Percentiles rank a stretch among this genome's conserved stretches.
phyloP scores from a whole-genome alignment of 768 basidiomycete genomes.

The Leccinum subtestaceum region DNA sequence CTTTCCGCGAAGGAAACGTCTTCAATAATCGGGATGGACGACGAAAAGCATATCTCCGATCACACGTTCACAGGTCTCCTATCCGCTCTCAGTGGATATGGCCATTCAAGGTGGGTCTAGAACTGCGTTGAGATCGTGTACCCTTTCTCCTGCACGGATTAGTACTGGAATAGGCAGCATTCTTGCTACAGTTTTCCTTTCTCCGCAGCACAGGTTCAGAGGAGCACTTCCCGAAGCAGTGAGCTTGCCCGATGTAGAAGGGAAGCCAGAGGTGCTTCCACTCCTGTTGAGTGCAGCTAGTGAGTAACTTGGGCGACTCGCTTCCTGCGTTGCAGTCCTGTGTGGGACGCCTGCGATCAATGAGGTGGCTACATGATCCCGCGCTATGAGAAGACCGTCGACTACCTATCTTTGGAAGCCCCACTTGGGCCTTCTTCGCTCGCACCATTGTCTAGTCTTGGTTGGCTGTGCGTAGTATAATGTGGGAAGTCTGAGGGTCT shows the following conservation, averaged over 20 bases:
- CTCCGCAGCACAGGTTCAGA: constrained; percentile 16
- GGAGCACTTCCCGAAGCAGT: constrained; percentile 10
- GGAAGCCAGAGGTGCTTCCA: constrained; percentile 20
- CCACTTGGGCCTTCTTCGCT: constrained; percentile 1
- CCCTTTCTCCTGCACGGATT: constrained; percentile 11
- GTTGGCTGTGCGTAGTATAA: constrained; percentile 71
- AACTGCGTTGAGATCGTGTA: constrained; percentile 4
- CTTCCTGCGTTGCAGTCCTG: constrained; percentile 8
- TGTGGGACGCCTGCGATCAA: constrained; percentile 1
- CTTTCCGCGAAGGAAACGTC: constrained; percentile 13
- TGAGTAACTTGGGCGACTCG: neutral
- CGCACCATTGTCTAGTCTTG: constrained; percentile 45
- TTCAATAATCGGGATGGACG: neutral
- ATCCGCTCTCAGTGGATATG: constrained; percentile 50
- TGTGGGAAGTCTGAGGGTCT: constrained; percentile 78
- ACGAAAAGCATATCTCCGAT: constrained; percentile 32
- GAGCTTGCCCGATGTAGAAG: constrained; percentile 13
- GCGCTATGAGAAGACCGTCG: neutral
- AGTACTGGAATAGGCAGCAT: constrained; percentile 17
- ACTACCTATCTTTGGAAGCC: neutral
- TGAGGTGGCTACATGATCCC: constrained; percentile 13
- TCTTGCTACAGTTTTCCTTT: constrained; percentile 9
- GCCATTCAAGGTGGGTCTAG: constrained; percentile 36
- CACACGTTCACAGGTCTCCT: constrained; percentile 19
- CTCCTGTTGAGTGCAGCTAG: constrained; percentile 19